Evolutionary conservation across 176 grass and related monocot species (phyloP).

Genomic region (Eremochloa ophiuroides): DNA sequence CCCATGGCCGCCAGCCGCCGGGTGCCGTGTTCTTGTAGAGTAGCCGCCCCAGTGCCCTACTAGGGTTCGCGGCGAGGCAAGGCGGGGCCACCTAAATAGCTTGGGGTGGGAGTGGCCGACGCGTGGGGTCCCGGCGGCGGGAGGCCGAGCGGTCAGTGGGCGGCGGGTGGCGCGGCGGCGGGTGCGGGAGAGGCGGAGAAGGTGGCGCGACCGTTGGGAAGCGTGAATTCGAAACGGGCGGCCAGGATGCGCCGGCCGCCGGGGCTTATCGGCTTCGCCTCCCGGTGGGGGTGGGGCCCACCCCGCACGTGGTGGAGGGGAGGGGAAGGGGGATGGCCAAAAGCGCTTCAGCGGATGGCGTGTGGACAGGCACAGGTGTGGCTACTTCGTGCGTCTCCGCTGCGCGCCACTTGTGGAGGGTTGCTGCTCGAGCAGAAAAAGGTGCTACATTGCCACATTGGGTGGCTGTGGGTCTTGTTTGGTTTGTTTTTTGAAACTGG

Average conservation of each 20-base stretch:
- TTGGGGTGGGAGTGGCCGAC: not conserved
- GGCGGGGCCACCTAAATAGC: not conserved
- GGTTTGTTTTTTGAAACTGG: too few species aligned
- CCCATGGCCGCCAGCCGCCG: too few species aligned
- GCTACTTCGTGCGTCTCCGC: not conserved
- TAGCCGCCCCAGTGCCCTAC: too few species aligned
- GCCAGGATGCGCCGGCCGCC: not conserved
- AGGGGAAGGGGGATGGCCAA: not conserved
- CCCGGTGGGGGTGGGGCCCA: too few species aligned
- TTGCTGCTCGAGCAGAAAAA: too few species aligned
- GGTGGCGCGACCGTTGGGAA: slow-evolving; percentile 20
- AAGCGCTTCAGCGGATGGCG: not conserved
- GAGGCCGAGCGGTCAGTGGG: slow-evolving; percentile 13
- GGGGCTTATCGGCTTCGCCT: not conserved
- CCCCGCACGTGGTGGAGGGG: not conserved
- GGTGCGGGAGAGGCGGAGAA: not conserved
- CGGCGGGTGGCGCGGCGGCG: not conserved
- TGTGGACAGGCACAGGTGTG: not conserved
- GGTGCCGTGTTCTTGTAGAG: too few species aligned
- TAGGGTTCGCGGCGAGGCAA: not conserved
- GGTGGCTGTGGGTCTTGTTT: too few species aligned
- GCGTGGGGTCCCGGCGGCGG: not conserved
- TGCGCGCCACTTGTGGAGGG: not conserved
- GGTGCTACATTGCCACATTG: too few species aligned
- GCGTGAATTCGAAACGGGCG: slow-evolving; percentile 14